Base-by-base conservation (phyloP, 805 yeast species). In the Suhomyces canberraensis region DNA sequence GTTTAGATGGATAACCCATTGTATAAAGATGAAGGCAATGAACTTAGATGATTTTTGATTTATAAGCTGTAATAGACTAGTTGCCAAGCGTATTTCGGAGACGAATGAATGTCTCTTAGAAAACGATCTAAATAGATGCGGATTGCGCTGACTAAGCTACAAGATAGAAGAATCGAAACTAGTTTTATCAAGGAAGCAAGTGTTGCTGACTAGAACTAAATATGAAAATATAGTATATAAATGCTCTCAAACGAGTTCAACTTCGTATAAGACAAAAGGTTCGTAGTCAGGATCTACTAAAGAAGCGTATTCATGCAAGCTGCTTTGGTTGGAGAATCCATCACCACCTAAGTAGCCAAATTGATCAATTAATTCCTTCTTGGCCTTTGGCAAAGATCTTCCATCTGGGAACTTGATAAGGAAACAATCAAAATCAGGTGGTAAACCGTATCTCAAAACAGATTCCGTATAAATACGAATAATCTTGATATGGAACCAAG, bases 241-340 rank as follows among this genome's bases (percentile, higher is more conserved):
- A 17, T 7, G 29, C 18, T 24, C 26, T 44, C 51, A 66, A 33
- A 60, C 58, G 31, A 67, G 50, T 29, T 60, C 66, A 31, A 64
- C 51, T 25, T 75, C 75, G 60, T 87, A 91, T 48, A 93, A 64
- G 36, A 91, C 98, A 66, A 93, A 93, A 35, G 98, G 98, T 65
- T 91, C 96, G 60, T 91, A 91, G 40, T 91, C 97, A 19, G 91
- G 79, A 62, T 93, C 98, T 33, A 89, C 96, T 52, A 93, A 67
- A 2, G 95, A 79, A 8, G 96, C 91, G 60, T 86, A 93, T 60
- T 91, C 98, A 48, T 81, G 78, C 52, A 91, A 72, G 31, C 78
- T 79, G 56, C 82, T 87, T 50, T 81, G 79, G 45, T 76, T 71
- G 22, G 74, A 66, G 53, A 86, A 85, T 0, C 96, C 96, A 51